Conservation (phyloP, 2,329 filamentous ascomycete species). For the Aspergillus terreus region DNA sequence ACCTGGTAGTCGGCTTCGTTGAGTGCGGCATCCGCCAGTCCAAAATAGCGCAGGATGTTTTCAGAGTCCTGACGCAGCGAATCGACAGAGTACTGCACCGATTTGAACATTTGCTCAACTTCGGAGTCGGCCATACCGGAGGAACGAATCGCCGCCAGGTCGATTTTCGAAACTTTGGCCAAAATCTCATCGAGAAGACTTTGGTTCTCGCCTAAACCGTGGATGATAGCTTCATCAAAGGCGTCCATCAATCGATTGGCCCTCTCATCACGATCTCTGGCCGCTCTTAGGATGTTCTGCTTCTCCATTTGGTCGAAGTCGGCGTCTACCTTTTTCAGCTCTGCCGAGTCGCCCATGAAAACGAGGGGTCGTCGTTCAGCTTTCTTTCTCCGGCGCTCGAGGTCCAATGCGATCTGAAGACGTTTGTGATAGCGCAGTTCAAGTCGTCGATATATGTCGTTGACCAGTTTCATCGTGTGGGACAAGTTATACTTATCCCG, state of each 20-base stretch:
- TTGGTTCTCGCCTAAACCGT: conserved; percentile 51
- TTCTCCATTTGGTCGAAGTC: conserved; percentile 52
- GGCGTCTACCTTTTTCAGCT: conserved; percentile 47
- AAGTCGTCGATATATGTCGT: conserved; percentile 45
- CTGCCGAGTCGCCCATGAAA: conserved; percentile 48
- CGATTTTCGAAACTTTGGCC: conserved; percentile 38
- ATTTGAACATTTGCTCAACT: conserved; percentile 36
- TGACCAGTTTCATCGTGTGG: conserved; percentile 44
- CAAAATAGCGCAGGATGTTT: conserved; percentile 45
- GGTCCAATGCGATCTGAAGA: conserved; percentile 49
- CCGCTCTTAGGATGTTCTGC: conserved; percentile 47
- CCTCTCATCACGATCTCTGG: conserved; percentile 47
- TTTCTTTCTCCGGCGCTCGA: conserved; percentile 53
- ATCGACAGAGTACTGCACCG: conserved; percentile 35
- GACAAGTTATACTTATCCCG: conserved; percentile 35
- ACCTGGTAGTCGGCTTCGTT: conserved; percentile 53
- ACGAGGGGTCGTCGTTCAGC: conserved; percentile 52
- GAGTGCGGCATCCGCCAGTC: conserved; percentile 46
- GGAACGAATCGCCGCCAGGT: conserved; percentile 28
- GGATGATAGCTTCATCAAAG: conserved; percentile 50
- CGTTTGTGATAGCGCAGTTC: conserved; percentile 50
- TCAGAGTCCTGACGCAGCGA: conserved; percentile 43
- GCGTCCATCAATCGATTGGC: conserved; percentile 49
- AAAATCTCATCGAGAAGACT: conserved; percentile 48
- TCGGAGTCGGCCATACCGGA: conserved; percentile 33